Evolutionary conservation across 192 early-diverging fungal species (phyloP), one percentile per base, ranked within the genome.

Genomic region (Tieghemiomyces parasiticus): DNA sequence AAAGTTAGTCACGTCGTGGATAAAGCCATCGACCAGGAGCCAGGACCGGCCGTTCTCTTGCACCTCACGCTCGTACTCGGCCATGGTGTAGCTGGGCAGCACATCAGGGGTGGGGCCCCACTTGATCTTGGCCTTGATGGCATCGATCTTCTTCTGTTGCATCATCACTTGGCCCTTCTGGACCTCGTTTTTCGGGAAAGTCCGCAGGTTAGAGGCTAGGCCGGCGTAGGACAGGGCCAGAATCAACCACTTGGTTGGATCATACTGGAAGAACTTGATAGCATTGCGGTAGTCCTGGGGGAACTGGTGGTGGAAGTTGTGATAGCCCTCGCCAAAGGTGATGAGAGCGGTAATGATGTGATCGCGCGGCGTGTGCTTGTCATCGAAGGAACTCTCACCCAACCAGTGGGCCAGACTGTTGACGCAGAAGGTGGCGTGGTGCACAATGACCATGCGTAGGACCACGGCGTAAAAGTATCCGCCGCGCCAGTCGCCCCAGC

Each of bases 301-400:
- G 74, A 89, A 90, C 71, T 89, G 79, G 68, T 90, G 88, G 64
- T 90, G 88, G 73, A 85, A 86, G 72, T 90, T 90, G 77, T 90
- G 88, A 67, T 89, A 86, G 20, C 86, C 87, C 64, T 90, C 87
- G 60, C 87, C 86, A 60, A 87, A 58, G 16, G 87, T 89, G 58
- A 85, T 78, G 16, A 91, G 63, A 38, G 87, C 86, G 9, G 85
- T 87, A 42, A 90, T 69, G 68, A 85, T 83, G 65, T 91, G 88
- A 67, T 88, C 86, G 53, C 85, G 78, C 12, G 89, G 89, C 2
- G 90, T 87, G 60, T 84, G 75, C 45, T 81, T 76, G 67, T 92
- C 88, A 69, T 93, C 91, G 65, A 82, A 91, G 16, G 83, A 75
- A 32, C 65, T 69, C 20, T 83, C 81, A 34, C 89, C 89, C 16